Evolutionary conservation across 129 eudicot genomes (phyloP).

Genomic region (Sambucus nigra): DNA sequence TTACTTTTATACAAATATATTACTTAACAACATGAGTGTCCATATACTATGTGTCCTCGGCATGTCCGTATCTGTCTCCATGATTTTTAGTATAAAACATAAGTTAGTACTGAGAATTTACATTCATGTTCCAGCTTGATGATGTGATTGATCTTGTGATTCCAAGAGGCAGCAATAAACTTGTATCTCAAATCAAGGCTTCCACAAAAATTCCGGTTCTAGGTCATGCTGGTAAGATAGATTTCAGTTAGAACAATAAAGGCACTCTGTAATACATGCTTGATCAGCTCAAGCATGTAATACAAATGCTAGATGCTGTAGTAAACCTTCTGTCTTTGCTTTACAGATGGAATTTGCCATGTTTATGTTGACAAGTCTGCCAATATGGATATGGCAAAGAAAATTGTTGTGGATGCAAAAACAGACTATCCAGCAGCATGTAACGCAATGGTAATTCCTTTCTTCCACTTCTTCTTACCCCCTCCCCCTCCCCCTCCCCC

Average conservation of each 20-base stretch:
- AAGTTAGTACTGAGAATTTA: slow-evolving; percentile 6
- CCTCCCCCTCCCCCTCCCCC: not conserved
- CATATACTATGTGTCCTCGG: no score
- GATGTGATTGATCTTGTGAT: slow-evolving; percentile 98
- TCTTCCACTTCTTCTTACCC: not conserved
- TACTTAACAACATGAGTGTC: no score
- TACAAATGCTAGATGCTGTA: slow-evolving; percentile 5
- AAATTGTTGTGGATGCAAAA: slow-evolving; percentile 82
- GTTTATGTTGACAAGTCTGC: slow-evolving; percentile 96
- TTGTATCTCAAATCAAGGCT: slow-evolving; percentile 87
- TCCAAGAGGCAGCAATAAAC: slow-evolving; percentile 97
- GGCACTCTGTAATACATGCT: slow-evolving; percentile 6
- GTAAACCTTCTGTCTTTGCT: slow-evolving; percentile 16
- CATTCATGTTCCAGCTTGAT: slow-evolving; percentile 57
- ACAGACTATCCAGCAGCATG: slow-evolving; percentile 98
- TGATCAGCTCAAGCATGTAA: slow-evolving; percentile 9
- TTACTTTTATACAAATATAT: no score
- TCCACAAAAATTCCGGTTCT: slow-evolving; percentile 92
- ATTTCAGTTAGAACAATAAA: slow-evolving; percentile 2
- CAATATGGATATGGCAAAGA: slow-evolving; percentile 81
- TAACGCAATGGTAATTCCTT: slow-evolving; percentile 77
- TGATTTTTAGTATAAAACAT: no score
- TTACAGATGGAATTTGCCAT: slow-evolving; percentile 92
- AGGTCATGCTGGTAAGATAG: slow-evolving; percentile 81
- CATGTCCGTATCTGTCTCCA: no score